Conservation (phyloP, 2,329 filamentous ascomycete genomes). For the Paracorniculantispora psalliotae region DNA sequence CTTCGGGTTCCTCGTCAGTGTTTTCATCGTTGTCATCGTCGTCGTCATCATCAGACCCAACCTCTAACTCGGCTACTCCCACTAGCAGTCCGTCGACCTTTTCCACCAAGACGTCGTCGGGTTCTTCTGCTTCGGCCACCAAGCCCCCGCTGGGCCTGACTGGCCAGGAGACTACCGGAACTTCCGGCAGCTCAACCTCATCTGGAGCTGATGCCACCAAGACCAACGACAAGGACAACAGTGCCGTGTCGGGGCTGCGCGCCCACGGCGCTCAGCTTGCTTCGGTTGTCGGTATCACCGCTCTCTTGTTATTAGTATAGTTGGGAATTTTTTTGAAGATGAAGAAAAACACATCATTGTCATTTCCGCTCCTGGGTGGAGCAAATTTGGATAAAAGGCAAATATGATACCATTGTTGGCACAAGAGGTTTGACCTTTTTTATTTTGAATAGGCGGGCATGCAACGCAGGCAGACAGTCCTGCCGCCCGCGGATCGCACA, state of each 20-base stretch:
- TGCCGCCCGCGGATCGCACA: neutral
- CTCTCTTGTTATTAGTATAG: conserved; percentile 2
- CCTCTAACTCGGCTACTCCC: conserved; percentile 10
- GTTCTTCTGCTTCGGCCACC: conserved; percentile 8
- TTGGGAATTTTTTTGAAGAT: neutral
- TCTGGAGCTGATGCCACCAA: conserved; percentile 2
- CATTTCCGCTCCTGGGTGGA: neutral
- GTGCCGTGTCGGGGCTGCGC: neutral
- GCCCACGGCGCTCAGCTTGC: neutral
- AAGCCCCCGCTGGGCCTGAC: conserved; percentile 17
- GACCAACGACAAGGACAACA: conserved; percentile 7
- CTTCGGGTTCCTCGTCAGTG: conserved; percentile 12
- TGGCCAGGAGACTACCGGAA: conserved; percentile 19
- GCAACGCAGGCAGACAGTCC: neutral
- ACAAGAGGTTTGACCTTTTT: neutral
- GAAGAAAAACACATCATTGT: neutral
- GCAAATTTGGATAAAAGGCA: conserved; percentile 5
- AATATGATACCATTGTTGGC: conserved; percentile 11
- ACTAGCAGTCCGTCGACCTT: conserved; percentile 7
- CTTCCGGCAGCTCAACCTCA: neutral
- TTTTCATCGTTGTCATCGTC: conserved; percentile 7
- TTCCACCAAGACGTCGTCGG: neutral
- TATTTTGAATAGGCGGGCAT: neutral
- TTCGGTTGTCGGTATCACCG: neutral
- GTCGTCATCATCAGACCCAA: conserved; percentile 1